Base-by-base conservation (phyloP, 257 asterid species). In the Nicotiana paniculata region DNA sequence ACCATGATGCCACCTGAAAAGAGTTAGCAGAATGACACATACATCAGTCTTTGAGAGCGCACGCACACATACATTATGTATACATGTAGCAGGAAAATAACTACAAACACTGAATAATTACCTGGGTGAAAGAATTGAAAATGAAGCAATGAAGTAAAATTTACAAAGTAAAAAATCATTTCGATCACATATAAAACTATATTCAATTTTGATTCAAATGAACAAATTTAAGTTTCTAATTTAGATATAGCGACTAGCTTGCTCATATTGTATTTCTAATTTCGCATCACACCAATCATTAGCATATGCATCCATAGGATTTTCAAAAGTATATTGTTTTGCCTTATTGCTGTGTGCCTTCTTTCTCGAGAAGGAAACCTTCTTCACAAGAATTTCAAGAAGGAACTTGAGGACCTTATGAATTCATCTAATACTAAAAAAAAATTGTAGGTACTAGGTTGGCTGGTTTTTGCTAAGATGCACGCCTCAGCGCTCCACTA, bases 1-100 rank as follows among this genome's bases (percentile, higher is more conserved):
- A 96, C 99, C 99, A 96, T 77, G 99, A 94, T 35, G 99, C 99
- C 89, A 96, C 98, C 98, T 96, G 89, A 81, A 88, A 77, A 46
- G 26, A 76, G 85, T 85, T 80, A 33, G 72, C 86, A 74, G 82
- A 85, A 84, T 43, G 53, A 54, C 61, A 46, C 24, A 72, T 46
- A 24, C 39, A 51, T 39, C 30, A 55, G 77, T 3, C 39, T 74
- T 57, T 17, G 43, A 46, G 16, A 3, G 1, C 21, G 37, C 72
- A 6, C 33, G 9, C n/a, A 68, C n/a, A 43, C n/a, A 64, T 53
- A 24, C 9, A 57, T 43, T 63, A 26, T 26, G 68, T 63, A 46
- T 0, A 37, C 24, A 43, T 6, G 37, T 72, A 16, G 61, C 24
- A 43, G 13, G 61, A 46, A 48, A 72, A 48, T 3, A 48, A 48